Conservation (phyloP, 805 yeast species). For the Barnettozyma californica region DNA sequence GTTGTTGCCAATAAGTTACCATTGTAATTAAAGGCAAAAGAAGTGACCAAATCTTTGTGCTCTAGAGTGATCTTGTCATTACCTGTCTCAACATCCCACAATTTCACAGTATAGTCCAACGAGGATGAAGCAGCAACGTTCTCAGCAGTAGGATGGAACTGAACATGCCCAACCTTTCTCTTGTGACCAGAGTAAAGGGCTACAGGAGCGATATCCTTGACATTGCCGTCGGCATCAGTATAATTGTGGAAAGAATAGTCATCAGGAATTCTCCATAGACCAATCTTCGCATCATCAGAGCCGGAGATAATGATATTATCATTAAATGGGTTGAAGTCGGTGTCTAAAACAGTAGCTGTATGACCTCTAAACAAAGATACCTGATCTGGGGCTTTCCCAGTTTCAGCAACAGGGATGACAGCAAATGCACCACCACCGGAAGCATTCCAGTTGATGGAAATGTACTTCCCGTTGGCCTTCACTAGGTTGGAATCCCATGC, state of each 20-base stretch:
- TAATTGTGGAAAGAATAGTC: conserved; percentile 68
- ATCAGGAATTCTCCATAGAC: conserved; percentile 84
- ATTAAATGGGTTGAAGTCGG: conserved; percentile 92
- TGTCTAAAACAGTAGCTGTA: conserved; percentile 90
- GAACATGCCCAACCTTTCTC: conserved; percentile 89
- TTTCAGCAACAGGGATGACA: conserved; percentile 78
- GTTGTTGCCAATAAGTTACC: conserved; percentile 86
- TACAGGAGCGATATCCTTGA: conserved; percentile 66
- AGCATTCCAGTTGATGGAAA: conserved; percentile 88
- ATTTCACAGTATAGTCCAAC: conserved; percentile 82
- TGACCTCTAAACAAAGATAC: conserved; percentile 95
- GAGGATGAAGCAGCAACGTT: conserved; percentile 87
- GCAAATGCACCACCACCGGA: conserved; percentile 99
- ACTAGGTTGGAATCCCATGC: conserved; percentile 96
- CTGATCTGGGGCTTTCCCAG: conserved; percentile 89
- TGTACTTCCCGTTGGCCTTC: conserved; percentile 78
- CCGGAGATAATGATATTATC: conserved; percentile 69
- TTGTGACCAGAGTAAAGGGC: conserved; percentile 78
- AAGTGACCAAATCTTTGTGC: conserved; percentile 90
- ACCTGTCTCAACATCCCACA: conserved; percentile 84
- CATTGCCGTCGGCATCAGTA: conserved; percentile 47
- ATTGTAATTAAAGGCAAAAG: conserved; percentile 84
- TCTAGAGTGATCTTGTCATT: conserved; percentile 64
- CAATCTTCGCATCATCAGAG: conserved; percentile 77
- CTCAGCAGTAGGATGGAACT: conserved; percentile 83